Evolutionary conservation across 1,284 basidiomycete species (phyloP).

Genomic region (Trichosporon ovoides): DNA sequence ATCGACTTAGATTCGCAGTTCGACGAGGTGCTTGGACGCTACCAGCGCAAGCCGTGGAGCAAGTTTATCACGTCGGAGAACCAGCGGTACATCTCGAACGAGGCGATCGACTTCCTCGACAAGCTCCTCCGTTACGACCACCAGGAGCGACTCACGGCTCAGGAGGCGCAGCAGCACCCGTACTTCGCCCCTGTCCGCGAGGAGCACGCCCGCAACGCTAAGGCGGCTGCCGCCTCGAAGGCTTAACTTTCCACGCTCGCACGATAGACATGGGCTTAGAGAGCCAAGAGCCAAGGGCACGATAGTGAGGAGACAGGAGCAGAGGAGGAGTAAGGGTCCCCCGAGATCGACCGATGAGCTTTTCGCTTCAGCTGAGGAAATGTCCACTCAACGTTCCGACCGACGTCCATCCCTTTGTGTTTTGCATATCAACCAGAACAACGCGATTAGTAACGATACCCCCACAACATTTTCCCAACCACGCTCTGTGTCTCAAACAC

Average conservation of each 20-base stretch:
- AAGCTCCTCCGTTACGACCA: conserved; percentile 92
- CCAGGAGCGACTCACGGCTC: conserved; percentile 89
- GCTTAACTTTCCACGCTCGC: no score
- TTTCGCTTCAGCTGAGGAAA: neutral
- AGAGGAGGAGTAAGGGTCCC: neutral
- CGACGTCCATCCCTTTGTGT: neutral
- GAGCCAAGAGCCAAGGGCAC: no score
- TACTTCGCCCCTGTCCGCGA: conserved; percentile 61
- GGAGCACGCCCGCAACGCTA: conserved; percentile 18
- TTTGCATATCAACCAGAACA: no score
- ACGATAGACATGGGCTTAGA: neutral
- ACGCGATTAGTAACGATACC: no score
- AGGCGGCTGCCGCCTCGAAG: conserved; percentile 1
- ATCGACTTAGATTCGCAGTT: conserved; percentile 87
- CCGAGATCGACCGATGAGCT: neutral
- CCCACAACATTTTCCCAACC: no score
- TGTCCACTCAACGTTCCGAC: neutral
- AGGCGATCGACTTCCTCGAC: conserved; percentile 95
- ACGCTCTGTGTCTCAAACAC: no score
- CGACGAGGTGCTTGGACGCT: conserved; percentile 83
- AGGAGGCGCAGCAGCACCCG: conserved; percentile 79
- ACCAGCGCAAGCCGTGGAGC: conserved; percentile 89
- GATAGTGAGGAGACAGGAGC: no score
- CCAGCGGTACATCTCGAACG: conserved; percentile 94
- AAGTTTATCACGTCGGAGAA: conserved; percentile 89